Evolutionary conservation across 768 basidiomycete genomes (phyloP).

Genomic region (Phallus indusiatus): DNA sequence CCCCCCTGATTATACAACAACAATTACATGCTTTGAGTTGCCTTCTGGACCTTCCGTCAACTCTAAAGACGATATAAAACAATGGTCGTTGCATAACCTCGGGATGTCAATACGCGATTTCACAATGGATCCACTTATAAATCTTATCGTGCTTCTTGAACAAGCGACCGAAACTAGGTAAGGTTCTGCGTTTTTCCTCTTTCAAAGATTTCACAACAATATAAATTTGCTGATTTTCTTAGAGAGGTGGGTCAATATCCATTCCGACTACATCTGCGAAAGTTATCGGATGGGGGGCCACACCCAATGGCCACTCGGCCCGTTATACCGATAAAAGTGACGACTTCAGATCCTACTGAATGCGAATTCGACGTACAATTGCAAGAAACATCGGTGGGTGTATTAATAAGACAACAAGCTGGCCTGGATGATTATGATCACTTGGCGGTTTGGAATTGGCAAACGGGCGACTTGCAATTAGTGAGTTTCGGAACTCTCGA

Average conservation of each 20-base stretch:
- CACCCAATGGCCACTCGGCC: constrained; percentile 1
- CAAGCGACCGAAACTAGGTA: neutral
- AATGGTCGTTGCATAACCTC: constrained; percentile 5
- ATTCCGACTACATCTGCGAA: constrained; percentile 4
- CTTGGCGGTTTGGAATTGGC: constrained; percentile 7
- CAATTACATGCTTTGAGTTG: constrained; percentile 5
- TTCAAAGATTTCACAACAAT: neutral
- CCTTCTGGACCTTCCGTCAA: neutral
- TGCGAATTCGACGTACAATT: constrained; percentile 4
- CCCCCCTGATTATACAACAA: neutral
- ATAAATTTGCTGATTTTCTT: neutral
- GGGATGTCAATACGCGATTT: constrained; percentile 5
- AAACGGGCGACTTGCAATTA: neutral
- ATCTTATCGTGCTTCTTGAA: constrained; percentile 3
- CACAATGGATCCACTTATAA: constrained; percentile 4
- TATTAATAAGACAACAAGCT: neutral
- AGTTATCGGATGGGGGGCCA: constrained; percentile 2
- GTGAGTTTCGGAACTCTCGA: neutral
- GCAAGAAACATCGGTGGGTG: constrained; percentile 1
- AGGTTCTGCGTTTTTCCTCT: neutral
- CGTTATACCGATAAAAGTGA: neutral
- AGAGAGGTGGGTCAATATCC: neutral
- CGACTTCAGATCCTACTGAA: neutral
- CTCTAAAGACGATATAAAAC: neutral
- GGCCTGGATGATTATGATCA: neutral